A percentile compares a stretch with the other conserved stretches of the same genome.
phyloP scores from a whole-genome alignment of 768 basidiomycete genomes.

The Lactarius psammicola region DNA sequence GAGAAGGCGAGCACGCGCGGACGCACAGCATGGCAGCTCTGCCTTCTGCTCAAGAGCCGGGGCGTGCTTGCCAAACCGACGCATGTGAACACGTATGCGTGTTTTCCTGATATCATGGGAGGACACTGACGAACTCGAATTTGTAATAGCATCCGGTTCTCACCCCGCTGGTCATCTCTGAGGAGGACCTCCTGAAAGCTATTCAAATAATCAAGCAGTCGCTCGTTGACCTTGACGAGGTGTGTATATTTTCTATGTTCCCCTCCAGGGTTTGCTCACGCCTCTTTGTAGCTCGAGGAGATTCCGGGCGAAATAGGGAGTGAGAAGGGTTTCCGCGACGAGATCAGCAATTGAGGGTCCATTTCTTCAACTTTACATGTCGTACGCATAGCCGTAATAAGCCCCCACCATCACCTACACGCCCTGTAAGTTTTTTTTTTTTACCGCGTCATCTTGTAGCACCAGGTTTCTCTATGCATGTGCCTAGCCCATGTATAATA shows the following conservation, averaged over 20 bases:
- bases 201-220: constrained; percentile 74
- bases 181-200: constrained; percentile 75
- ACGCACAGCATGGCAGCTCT: constrained; percentile 93
- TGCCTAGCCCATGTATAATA: neutral
- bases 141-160: constrained; percentile 87
- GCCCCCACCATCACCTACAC: neutral
- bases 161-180: constrained; percentile 95
- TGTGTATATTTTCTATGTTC: constrained; percentile 35
- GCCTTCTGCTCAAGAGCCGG: constrained; percentile 85
- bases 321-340: constrained; percentile 56
- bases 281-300: constrained; percentile 42
- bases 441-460: neutral
- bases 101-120: neutral
- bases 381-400: neutral
- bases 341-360: constrained; percentile 33
- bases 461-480: neutral
- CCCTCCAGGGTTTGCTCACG: constrained; percentile 33
- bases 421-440: neutral
- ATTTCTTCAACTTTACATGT: neutral
- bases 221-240: constrained; percentile 77
- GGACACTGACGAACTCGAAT: neutral
- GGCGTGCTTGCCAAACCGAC: constrained; percentile 96
- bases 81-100: constrained; percentile 84
- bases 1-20: constrained; percentile 74
- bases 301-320: constrained; percentile 66